These are phyloP conservation scores for Silene uniflora DNA, from an alignment of 148 eudicot genomes.

Conservation along the genomic window DNA sequence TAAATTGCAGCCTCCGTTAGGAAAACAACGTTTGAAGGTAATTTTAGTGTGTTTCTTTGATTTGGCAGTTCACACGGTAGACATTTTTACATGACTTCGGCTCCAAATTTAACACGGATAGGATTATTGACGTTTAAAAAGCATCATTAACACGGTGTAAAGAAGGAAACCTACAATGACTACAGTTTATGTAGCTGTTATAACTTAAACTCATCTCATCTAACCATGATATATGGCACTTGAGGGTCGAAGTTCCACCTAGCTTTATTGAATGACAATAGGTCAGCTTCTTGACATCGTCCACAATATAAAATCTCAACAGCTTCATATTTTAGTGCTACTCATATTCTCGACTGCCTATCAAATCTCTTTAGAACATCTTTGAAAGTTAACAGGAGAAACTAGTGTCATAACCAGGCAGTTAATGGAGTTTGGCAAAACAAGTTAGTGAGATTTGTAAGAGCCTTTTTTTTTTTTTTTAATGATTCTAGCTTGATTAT, in stretches of 20 bases:
- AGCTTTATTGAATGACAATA: background rate
- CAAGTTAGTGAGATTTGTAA: background rate
- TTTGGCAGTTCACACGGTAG: background rate
- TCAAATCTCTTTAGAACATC: background rate
- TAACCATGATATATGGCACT: background rate
- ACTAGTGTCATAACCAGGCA: no score
- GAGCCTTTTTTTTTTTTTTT: no score
- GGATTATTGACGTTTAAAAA: background rate
- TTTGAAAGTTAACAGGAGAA: background rate
- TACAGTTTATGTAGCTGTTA: background rate
- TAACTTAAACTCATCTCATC: background rate
- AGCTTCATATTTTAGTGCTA: background rate
- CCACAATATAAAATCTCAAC: background rate
- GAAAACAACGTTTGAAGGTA: conserved; percentile 95
- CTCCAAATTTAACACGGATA: background rate
- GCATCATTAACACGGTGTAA: background rate
- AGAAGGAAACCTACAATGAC: background rate
- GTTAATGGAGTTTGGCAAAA: background rate
- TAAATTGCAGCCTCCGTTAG: conserved; percentile 93
- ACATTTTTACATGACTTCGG: background rate
- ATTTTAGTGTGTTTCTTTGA: background rate
- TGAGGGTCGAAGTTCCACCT: background rate
- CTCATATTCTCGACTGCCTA: background rate
- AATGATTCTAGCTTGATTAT: no score
- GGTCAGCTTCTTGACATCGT: background rate